Base-by-base conservation (phyloP, 805 yeast species). In the Yamadazyma endophytica region DNA sequence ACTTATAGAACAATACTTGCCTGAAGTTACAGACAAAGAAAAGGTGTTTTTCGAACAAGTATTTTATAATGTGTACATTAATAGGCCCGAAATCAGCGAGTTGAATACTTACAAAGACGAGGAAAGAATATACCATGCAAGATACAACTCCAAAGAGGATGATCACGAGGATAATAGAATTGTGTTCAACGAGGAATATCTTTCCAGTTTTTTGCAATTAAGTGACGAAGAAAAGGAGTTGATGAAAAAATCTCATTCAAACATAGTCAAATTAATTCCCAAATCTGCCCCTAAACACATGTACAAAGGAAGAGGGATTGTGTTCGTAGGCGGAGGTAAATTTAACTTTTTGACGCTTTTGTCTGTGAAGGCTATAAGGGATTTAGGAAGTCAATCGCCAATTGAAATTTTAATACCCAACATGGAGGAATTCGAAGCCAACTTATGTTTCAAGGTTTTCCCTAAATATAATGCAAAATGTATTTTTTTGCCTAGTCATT, bases 381-480 rank as follows among this genome's bases (percentile, higher is more conserved):
- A 77, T 23, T 61, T 71, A 6, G 87, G 90, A 2, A 76, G 83
- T 3, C 68, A 66, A 9, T 56, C 82, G 21, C 96, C 96, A 0
- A 77, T 88, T 13, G 96, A 88, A 62, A 82, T 88, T 7, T 70
- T 85, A 42, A 75, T 88, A 42, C 94, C 95, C 6, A 70, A 75
- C 22, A 62, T 68, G 13, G 71, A 71, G 19, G 92, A 83, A 47
- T 83, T 76, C 47, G 92, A 85, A 47, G 68, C 75, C 21, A 82
- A 79, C 35, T 67, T 79, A 31, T 64, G 71, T 46, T 54, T 56
- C 6, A 47, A 55, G 13, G 50, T 61, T 1, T 60, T 64, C 24
- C 70, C 70, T 2, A 49, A 56, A 4, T 50, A 61, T 39, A 49
- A 57, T 33, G 69, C 71, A 9, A 44, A 51, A 31, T 65, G 70